Base-by-base conservation (phyloP, 2,329 filamentous ascomycete species). In the Fusarium tanahbumbuense region DNA sequence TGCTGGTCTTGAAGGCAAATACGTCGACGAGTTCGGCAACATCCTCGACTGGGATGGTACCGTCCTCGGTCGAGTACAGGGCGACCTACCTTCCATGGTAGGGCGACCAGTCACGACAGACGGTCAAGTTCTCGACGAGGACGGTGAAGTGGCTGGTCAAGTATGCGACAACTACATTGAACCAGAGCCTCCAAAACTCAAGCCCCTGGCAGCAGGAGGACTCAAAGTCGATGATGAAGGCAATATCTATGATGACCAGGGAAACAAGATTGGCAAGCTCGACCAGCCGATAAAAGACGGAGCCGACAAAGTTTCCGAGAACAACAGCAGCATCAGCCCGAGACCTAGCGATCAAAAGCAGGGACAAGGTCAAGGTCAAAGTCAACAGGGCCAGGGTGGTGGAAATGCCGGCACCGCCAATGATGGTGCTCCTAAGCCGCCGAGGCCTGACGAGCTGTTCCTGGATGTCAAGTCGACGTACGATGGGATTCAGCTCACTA, bases 81-180 rank as follows among this genome's bases (percentile, higher is more conserved):
- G 86, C 9, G 86, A 88, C 73, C 78, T 88, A 25, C 86, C 86
- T 6, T 82, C 84, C 48, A 87, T 88, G 83, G 80, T 87, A 8
- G 86, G 86, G 32, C 78, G 82, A 42, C 80, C 79, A 45, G 83
- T 88, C 3, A 77, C 81, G 11, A 75, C 79, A 5, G 78, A 79
- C 22, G 86, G 86, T 18, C 81, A 86, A 67, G 77, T 88, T 6
- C 91, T 95, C 11, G 93, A 95, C 67, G 88, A 90, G 63, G 92
- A 95, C 67, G 93, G 92, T 27, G 91, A 95, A 64, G 89, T 95
- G 27, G 86, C 90, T 62, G 93, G 95, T 82, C 90, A 90, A 78
- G 93, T 93, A 73, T 87, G 86, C 23, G 89, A 89, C 67, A 79
- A 81, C 4, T 78, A 88, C 23, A 66, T 58, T 55, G 82, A 83